A percentile compares a stretch with the other conserved stretches of the same genome.
These are phyloP conservation scores for Symbiodinium pilosum DNA, from an alignment of 73 alveolate species.

Conservation along the genomic window DNA sequence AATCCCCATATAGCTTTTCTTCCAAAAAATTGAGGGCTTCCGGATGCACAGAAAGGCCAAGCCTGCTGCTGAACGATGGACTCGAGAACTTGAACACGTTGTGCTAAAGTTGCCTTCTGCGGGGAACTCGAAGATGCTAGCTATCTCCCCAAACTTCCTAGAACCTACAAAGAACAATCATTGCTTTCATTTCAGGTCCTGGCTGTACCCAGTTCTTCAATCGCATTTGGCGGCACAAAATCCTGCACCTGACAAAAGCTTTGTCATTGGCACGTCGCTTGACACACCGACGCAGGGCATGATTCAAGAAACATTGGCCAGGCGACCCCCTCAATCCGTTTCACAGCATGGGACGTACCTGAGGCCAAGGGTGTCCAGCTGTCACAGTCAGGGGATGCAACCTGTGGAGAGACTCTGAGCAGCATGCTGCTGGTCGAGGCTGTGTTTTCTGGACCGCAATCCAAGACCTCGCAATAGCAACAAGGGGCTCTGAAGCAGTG, in stretches of 20 bases:
- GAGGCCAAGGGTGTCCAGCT: neutral
- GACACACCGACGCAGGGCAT: no score
- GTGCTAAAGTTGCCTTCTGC: neutral
- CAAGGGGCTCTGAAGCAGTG: neutral
- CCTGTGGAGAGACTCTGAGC: neutral
- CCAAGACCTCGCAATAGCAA: neutral
- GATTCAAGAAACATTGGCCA: no score
- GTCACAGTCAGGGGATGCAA: neutral
- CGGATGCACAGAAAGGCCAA: no score
- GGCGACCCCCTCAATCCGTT: neutral
- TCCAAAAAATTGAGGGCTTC: no score
- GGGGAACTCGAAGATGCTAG: neutral
- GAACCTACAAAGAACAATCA: neutral
- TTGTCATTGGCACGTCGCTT: no score
- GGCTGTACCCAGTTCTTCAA: neutral
- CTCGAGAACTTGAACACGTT: constrained; percentile 27
- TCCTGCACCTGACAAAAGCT: neutral
- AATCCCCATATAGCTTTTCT: no score
- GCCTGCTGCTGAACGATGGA: constrained; percentile 49
- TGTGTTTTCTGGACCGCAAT: neutral
- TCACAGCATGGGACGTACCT: constrained; percentile 4
- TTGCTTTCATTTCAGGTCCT: neutral
- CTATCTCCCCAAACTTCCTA: neutral
- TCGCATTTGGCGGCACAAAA: neutral
- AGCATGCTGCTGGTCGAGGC: neutral